Conservation (phyloP, 140 eudicot species). For the Bidens hawaiensis region DNA sequence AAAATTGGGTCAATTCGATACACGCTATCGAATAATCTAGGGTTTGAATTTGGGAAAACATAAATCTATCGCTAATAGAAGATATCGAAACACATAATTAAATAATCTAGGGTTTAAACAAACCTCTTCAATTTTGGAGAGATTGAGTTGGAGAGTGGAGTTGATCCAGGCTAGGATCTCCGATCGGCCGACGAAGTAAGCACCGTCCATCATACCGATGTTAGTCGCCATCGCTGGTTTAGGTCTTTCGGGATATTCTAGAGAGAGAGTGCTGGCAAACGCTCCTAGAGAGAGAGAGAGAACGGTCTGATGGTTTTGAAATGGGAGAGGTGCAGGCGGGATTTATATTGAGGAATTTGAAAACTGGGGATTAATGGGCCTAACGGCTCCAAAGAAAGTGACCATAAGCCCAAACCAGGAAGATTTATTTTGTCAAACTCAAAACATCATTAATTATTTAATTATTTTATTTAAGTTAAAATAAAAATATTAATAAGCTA, state of each 20-base stretch:
- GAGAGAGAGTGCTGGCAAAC: conserved; percentile 20
- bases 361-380: conserved; percentile 10
- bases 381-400: conserved; percentile 7
- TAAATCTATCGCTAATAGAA: not conserved
- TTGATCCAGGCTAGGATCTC: conserved; percentile 94
- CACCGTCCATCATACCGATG: conserved; percentile 94
- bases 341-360: conserved; percentile 21
- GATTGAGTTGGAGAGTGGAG: conserved; percentile 76
- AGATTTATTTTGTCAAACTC: not conserved
- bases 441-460: not conserved
- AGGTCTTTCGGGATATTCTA: conserved; percentile 13
- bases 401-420: not conserved
- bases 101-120: conserved; percentile 23
- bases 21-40: not conserved
- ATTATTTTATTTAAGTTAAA: no score
- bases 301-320: conserved; percentile 26
- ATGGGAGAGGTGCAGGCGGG: conserved; percentile 26
- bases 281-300: conserved; percentile 17
- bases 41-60: not conserved
- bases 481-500: no score
- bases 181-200: conserved; percentile 95
- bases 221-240: conserved; percentile 62
- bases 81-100: not conserved
- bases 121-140: conserved; percentile 97
- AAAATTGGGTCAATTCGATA: no score